A percentile compares a stretch with the other conserved stretches of the same genome.
Conservation (phyloP, 257 asterid species). For the Solanum verrucosum region DNA sequence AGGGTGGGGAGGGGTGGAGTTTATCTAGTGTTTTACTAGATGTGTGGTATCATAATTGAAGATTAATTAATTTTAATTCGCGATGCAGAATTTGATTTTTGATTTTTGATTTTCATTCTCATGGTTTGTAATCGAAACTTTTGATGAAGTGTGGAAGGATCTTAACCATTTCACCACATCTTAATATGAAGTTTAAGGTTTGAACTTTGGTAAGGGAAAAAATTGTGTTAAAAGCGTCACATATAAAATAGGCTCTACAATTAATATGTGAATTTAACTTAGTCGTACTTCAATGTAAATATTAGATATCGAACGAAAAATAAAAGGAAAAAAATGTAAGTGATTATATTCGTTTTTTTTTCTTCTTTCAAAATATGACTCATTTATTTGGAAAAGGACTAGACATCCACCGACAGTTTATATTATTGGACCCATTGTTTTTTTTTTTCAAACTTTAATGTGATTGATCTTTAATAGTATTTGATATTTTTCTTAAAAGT, state of each 20-base stretch:
- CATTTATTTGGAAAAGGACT: background rate
- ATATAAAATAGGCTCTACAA: background rate
- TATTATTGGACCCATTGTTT: background rate
- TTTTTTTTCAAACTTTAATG: background rate
- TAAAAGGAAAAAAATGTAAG: too few relatives aligned
- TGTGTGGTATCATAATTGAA: too few relatives aligned
- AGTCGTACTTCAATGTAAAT: fast-evolving
- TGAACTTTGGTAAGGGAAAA: background rate
- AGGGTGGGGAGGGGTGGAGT: too few relatives aligned
- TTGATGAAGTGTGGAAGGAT: too few relatives aligned
- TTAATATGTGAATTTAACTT: background rate
- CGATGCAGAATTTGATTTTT: too few relatives aligned
- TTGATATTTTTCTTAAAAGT: background rate
- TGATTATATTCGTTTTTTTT: background rate
- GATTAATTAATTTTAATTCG: too few relatives aligned
- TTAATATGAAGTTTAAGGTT: background rate
- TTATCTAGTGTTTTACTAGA: too few relatives aligned
- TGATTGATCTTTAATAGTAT: background rate
- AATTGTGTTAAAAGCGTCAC: background rate
- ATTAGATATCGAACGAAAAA: background rate
- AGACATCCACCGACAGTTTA: conserved; percentile 10
- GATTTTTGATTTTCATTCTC: too few relatives aligned
- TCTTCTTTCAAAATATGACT: background rate
- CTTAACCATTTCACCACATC: too few relatives aligned
- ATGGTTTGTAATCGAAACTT: fast-evolving